phyloP scores from a whole-genome alignment of 495 filamentous ascomycete genomes.

The Delitschia confertaspora region DNA sequence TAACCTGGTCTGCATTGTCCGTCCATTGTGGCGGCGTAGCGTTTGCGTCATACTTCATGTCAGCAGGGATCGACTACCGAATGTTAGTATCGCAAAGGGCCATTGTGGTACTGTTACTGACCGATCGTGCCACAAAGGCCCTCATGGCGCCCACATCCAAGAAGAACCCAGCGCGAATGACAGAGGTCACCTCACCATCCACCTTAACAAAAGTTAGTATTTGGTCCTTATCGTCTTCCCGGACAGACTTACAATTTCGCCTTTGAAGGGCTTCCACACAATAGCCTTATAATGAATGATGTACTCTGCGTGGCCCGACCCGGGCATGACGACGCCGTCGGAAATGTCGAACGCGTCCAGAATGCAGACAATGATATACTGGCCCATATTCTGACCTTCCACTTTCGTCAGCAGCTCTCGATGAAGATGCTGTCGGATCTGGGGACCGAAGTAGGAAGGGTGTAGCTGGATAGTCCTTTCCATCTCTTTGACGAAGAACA shows the following conservation, averaged over 20 bases:
- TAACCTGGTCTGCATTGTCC: constrained; percentile 67
- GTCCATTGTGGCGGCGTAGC: constrained; percentile 36
- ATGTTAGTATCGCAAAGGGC: constrained; percentile 13
- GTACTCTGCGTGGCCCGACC: constrained; percentile 84
- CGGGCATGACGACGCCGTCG: constrained; percentile 82
- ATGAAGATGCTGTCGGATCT: constrained; percentile 81
- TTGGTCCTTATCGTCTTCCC: not conserved
- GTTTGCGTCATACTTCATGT: constrained; percentile 84
- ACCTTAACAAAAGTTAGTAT: constrained; percentile 46
- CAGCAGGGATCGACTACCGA: constrained; percentile 72
- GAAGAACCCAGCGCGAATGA: constrained; percentile 89
- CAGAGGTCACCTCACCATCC: constrained; percentile 80
- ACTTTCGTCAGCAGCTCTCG: constrained; percentile 81
- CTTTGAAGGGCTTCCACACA: constrained; percentile 94
- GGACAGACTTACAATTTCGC: constrained; percentile 71
- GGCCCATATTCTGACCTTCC: constrained; percentile 77
- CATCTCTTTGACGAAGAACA: constrained; percentile 97
- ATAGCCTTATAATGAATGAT: constrained; percentile 90
- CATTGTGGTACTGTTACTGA: too few species aligned
- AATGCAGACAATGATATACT: constrained; percentile 91
- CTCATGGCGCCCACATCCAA: constrained; percentile 78
- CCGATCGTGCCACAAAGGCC: constrained; percentile 81
- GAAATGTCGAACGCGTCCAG: constrained; percentile 85
- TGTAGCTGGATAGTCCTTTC: constrained; percentile 88
- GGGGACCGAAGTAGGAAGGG: constrained; percentile 88